Conservation (phyloP, 2,329 filamentous ascomycete genomes). For the Fusarium drepaniforme region DNA sequence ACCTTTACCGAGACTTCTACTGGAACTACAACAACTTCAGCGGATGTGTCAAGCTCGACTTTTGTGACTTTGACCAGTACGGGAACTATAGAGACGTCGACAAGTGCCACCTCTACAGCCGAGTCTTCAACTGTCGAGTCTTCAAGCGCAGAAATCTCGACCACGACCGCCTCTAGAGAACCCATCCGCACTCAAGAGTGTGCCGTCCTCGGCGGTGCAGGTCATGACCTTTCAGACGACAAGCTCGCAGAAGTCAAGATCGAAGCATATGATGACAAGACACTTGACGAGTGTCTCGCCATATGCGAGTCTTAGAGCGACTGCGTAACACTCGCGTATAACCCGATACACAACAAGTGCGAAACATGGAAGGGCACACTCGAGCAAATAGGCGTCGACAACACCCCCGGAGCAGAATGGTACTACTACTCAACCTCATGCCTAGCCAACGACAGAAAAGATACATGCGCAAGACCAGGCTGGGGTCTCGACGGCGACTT, state of each 20-base stretch:
- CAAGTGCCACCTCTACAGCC: not conserved
- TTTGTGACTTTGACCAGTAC: not conserved
- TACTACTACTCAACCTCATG: not conserved
- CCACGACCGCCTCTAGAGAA: not conserved
- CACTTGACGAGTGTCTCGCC: not conserved
- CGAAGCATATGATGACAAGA: not conserved
- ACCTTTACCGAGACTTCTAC: not conserved
- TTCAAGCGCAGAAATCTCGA: not conserved
- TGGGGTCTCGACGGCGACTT: not conserved
- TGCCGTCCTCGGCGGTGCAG: not conserved
- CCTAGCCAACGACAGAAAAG: not conserved
- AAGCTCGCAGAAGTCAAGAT: not conserved
- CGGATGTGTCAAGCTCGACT: not conserved
- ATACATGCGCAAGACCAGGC: not conserved
- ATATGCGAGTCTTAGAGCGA: not conserved
- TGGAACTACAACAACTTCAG: not conserved
- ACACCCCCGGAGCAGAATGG: not conserved
- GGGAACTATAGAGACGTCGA: not conserved
- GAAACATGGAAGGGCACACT: slow-evolving; percentile 1
- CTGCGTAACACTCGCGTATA: not conserved
- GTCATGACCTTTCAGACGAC: not conserved
- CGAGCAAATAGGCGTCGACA: not conserved
- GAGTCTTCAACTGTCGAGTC: not conserved
- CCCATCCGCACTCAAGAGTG: not conserved
- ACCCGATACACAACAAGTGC: not conserved